Base-by-base conservation (phyloP, 495 filamentous ascomycete species). In the Saxophila tyrrhenica region DNA sequence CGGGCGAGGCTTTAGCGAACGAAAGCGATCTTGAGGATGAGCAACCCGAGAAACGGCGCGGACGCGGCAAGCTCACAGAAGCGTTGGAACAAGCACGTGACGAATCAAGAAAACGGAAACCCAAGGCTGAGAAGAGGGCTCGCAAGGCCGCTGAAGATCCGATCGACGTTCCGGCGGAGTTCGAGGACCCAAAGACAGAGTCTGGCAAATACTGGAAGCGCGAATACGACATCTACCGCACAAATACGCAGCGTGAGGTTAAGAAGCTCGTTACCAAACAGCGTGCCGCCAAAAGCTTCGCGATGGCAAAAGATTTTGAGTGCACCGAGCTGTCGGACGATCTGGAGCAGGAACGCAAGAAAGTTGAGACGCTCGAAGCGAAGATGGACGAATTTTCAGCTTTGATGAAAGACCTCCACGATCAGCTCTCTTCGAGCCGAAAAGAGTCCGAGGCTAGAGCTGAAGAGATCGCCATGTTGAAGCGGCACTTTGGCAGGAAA, bases 191-290 rank as follows among this genome's bases (percentile, higher is more conserved):
- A 3, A 79, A 81, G 39, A 94, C 89, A 1, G 78, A 83, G 59
- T 94, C 89, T 1, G 90, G 89, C 1, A 83, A 83, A 65, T 95
- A 91, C 68, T 98, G 92, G 92, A 97, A 97, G 66, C 77, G 80
- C 10, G 82, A 94, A 65, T 94, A 86, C 62, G 84, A 94, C 54
- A 79, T 75, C 53, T 90, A 96, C 64, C 82, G 91, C 46, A 74
- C 77, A 29, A 83, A 85, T 43, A 91, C 89, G 11, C 78, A 80
- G 62, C 79, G 73, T 54, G 75, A 82, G 42, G 76, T 77, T 56
- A 71, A 83, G 64, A 75, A 73, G 57, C 75, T 89, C 21, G 65
- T 83, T 25, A 52, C 52, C 9, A 72, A 72, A 54, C 68, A 72
- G 50, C 82, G 85, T 21, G 74, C 86, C 48, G 89, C 90, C 10